Evolutionary conservation across 352 stramenopile species (phyloP).

Genomic region (Phytophthora colocasiae): DNA sequence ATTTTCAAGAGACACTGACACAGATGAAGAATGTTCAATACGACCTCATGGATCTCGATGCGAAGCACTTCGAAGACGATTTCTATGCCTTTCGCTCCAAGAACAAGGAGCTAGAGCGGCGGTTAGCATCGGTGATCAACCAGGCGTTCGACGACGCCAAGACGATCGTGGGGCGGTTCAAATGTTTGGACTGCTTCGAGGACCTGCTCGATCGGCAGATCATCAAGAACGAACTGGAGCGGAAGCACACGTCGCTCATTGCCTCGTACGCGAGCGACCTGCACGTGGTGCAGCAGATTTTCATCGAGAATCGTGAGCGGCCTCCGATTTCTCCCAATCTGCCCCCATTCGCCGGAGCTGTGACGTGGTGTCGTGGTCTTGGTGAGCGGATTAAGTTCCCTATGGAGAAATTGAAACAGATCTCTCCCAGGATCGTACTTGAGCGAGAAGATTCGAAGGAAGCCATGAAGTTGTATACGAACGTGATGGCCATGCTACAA

Average conservation of each 20-base stretch:
- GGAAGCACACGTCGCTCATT: conserved; percentile 86
- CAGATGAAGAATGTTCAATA: conserved; percentile 86
- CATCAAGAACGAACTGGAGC: conserved; percentile 91
- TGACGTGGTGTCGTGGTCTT: conserved; percentile 92
- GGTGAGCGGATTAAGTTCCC: conserved; percentile 88
- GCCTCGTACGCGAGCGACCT: conserved; percentile 84
- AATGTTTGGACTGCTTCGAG: conserved; percentile 93
- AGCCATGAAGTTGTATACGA: conserved; percentile 91
- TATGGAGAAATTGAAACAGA: conserved; percentile 88
- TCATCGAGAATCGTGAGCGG: conserved; percentile 85
- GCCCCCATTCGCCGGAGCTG: conserved; percentile 88
- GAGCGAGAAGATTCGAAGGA: conserved; percentile 92
- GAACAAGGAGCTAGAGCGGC: conserved; percentile 90
- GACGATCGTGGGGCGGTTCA: conserved; percentile 88
- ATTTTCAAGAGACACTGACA: conserved; percentile 84
- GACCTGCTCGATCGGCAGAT: conserved; percentile 85
- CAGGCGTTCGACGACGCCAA: conserved; percentile 94
- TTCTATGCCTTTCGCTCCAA: conserved; percentile 92
- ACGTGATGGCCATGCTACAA: conserved; percentile 83
- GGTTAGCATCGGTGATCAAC: conserved; percentile 89
- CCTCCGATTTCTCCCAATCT: conserved; percentile 92
- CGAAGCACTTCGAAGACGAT: conserved; percentile 91
- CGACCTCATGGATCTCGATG: conserved; percentile 91
- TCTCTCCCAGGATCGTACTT: conserved; percentile 80
- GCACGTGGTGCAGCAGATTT: conserved; percentile 89